Base-by-base conservation (phyloP, 768 basidiomycete species). In the Boletus sp. region DNA sequence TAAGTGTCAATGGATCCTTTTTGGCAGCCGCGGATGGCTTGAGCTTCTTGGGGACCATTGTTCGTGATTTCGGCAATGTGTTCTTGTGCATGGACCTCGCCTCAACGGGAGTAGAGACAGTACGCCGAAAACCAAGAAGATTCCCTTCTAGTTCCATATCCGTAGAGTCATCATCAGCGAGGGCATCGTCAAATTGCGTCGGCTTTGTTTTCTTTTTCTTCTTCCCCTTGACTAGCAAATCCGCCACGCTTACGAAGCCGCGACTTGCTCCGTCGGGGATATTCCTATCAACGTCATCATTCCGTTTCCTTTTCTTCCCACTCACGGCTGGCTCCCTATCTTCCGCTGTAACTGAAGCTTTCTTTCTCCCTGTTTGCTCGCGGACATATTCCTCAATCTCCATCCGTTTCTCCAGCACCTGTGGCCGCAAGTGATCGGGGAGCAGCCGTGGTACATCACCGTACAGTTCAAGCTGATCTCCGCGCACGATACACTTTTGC, bases 361-460 rank as follows among this genome's bases (percentile, higher is more conserved):
- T 71, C 63, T 67, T 74, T 61, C 70, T 74, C 57, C 70, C 73
- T 20, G 66, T 70, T 41, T 78, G 75, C 59, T 81, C 78, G 39
- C 85, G 83, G 33, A 82, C 78, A 62, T 90, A 87, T 60, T 85
- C 82, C 63, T 87, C 83, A 39, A 94, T 90, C 50, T 89, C 87
- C 85, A 97, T 93, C 20, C 75, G 77, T 73, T 87, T 88, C 73
- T 95, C 90, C 35, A 92, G 72, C 62, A 85, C 88, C 57, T 83
- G 78, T 0, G 94, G 94, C 44, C 87, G 86, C 60, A 87, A 73
- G 59, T 90, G 80, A 37, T 81, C 83, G 0, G 96, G 94, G 4
- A 98, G 75, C 11, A 99, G 76, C 0, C 93, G 89, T 56, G 86
- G 83, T 50, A 96, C 91, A 69, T 99, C 97, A n/a, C 80, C 86